These are phyloP conservation scores for Solanum bulbocastanum DNA, from an alignment of 257 asterid species.

Conservation along the genomic window DNA sequence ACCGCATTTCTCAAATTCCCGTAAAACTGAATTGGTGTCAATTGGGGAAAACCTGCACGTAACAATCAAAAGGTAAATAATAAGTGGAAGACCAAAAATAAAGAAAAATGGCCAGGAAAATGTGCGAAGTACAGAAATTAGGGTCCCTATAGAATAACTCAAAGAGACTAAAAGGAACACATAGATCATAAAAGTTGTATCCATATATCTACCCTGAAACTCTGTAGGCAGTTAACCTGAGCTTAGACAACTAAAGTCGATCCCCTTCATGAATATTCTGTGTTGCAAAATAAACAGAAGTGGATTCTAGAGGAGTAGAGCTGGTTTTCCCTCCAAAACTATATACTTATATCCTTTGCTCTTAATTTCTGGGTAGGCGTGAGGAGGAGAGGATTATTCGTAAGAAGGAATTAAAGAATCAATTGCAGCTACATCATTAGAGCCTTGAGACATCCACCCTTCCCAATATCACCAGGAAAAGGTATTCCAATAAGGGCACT, in stretches of 20 bases:
- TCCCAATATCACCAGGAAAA: not conserved
- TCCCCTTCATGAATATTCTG: not conserved
- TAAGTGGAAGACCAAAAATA: not conserved
- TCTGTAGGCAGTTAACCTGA: not conserved
- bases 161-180: not conserved
- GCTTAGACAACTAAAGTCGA: not conserved
- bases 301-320: not conserved
- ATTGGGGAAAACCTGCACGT: slow-evolving; percentile 69
- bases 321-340: not conserved
- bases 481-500: not conserved
- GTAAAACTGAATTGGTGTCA: slow-evolving; percentile 77
- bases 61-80: not conserved
- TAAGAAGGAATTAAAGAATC: not conserved
- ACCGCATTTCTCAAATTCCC: slow-evolving; percentile 94
- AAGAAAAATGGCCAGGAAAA: not conserved
- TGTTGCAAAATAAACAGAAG: not conserved
- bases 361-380: not conserved
- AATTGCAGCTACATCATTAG: not conserved
- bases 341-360: not conserved
- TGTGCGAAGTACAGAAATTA: not conserved
- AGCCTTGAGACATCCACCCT: not conserved
- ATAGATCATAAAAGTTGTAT: not conserved
- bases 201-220: not conserved
- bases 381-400: not conserved
- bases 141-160: not conserved